Base-by-base conservation (phyloP, 106 monocot species). In the Acorus calamus region DNA sequence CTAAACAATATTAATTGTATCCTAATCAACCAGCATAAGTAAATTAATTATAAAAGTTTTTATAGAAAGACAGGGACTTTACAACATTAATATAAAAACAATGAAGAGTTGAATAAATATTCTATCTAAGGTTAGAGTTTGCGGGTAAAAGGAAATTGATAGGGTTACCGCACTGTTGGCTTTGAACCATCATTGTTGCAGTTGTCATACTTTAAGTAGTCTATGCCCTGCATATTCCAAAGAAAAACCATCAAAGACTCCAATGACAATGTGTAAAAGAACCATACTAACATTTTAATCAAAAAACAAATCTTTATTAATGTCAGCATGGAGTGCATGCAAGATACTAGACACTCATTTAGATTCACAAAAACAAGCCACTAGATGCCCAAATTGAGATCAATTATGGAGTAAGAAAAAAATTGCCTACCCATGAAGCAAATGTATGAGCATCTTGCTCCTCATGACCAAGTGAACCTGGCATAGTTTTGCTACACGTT, bases 141-240 rank as follows among this genome's bases (percentile, higher is more conserved):
- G 4, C 9, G 55, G 45, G 8, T 11, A 44, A 6, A 42, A 4
- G 42, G 7, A 65, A 50, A 13, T 47, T 47, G 58, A 12, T 51
- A 61, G 14, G 42, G 52, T 66, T 78, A 86, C 91, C 91, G 64
- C 44, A 67, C 69, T 6, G 64, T 83, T 50, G 86, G 91, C 59
- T 69, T 79, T 7, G 52, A 4, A 42, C 72, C 70, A 44, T 59
- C 76, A 60, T 87, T 86, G 47, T 92, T 81, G 60, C 86, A 92
- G 49, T 92, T 92, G 60, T 92, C 91, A 73, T 92, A 92, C 74
- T 92, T 92, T 52, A 92, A 59, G 67, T 86, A 92, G 69, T 92
- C 91, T 50, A 92, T 72, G 14, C 78, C 83, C 91, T 92, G 74
- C 8, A 66, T 8, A 65, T 3, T 45, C 44, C 53, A 47, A 66